These are phyloP conservation scores for Penium margaritaceum DNA, from an alignment of 139 green algal genomes.

Conservation along the genomic window DNA sequence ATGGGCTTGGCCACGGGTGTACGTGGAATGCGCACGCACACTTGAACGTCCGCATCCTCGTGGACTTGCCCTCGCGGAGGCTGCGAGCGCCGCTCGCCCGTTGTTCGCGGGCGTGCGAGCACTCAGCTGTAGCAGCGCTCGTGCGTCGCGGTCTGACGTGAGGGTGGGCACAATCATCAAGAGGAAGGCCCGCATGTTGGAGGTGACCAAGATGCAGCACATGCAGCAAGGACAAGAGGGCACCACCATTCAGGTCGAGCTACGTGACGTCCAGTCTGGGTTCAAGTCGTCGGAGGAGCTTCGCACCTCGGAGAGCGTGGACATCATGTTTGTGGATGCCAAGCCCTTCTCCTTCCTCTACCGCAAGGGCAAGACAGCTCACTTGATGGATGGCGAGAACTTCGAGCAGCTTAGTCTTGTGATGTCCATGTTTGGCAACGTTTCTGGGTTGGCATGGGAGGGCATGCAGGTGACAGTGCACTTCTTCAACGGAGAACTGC, in stretches of 20 bases:
- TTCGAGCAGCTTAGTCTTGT: slow-evolving; percentile 20
- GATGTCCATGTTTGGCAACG: slow-evolving; percentile 7
- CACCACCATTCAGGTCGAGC: slow-evolving; percentile 25
- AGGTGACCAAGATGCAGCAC: slow-evolving; percentile 29
- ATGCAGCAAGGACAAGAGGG: slow-evolving; percentile 21
- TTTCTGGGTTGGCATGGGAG: not conserved
- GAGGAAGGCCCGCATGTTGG: no score
- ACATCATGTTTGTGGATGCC: slow-evolving; percentile 22
- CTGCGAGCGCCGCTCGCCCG: no score
- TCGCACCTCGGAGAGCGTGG: slow-evolving; percentile 21
- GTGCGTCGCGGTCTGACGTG: no score
- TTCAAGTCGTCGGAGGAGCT: slow-evolving; percentile 21
- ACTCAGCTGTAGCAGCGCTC: no score
- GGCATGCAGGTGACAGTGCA: slow-evolving; percentile 34
- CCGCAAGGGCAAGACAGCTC: not conserved
- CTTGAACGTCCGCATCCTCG: no score
- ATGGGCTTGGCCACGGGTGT: no score
- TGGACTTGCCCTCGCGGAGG: no score
- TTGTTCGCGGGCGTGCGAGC: no score
- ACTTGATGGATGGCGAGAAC: slow-evolving; percentile 18
- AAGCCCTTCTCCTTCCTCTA: slow-evolving; percentile 13
- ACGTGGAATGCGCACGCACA: no score
- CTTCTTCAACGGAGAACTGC: slow-evolving; percentile 7
- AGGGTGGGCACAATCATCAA: no score
- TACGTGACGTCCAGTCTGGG: slow-evolving; percentile 23